Evolutionary conservation across 108 stramenopile genomes (phyloP).

Genomic region (Schizochytrium sp.): DNA sequence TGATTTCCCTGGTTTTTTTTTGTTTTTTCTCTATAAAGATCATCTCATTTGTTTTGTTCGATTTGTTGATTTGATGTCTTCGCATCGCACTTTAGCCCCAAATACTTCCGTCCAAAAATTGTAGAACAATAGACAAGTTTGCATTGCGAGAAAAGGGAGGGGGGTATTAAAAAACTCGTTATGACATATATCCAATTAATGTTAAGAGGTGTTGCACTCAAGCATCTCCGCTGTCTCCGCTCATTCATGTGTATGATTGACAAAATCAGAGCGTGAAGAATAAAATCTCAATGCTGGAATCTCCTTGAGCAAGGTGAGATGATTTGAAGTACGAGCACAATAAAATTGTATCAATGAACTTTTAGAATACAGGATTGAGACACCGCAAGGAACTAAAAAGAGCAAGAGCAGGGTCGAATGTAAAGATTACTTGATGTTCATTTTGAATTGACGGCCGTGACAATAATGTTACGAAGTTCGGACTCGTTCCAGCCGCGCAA

Average conservation of each 20-base stretch:
- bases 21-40: too few species aligned
- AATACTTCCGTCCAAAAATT: too few species aligned
- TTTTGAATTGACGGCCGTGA: slow-evolving; percentile 14
- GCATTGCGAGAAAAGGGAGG: too few species aligned
- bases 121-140: too few species aligned
- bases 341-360: background rate
- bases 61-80: too few species aligned
- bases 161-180: too few species aligned
- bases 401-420: background rate
- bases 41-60: too few species aligned
- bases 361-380: slow-evolving; percentile 4
- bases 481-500: slow-evolving; percentile 54
- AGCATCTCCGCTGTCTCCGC: too few species aligned
- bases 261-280: background rate
- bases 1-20: too few species aligned
- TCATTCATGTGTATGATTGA: background rate
- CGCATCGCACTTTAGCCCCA: too few species aligned
- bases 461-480: slow-evolving; percentile 34
- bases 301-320: background rate
- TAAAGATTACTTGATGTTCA: background rate
- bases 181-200: too few species aligned
- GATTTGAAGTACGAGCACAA: background rate
- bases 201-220: too few species aligned
- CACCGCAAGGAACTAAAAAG: background rate
- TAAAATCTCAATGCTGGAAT: background rate